Conservation (phyloP, 2,329 filamentous ascomycete genomes). For the Diaporthe citrichinensis region DNA sequence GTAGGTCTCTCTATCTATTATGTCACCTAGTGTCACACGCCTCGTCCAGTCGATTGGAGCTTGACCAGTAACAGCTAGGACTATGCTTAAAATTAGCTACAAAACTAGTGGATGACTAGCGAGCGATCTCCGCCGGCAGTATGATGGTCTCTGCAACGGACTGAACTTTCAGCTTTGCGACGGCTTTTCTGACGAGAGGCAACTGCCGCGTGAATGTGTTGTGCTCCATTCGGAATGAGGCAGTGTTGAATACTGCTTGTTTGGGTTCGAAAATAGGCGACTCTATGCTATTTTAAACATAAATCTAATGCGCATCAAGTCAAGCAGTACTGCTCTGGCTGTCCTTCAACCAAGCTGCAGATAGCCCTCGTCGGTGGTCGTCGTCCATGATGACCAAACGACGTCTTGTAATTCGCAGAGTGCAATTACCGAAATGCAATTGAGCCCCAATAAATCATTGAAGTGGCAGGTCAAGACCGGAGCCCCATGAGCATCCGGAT, state of each 20-base stretch:
- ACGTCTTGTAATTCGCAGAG: neutral
- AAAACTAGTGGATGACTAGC: neutral
- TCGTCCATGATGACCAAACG: neutral
- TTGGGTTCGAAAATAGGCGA: neutral
- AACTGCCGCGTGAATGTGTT: neutral
- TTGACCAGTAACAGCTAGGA: neutral
- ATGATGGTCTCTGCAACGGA: neutral
- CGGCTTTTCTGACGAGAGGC: no score
- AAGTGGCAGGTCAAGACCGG: conserved; percentile 1
- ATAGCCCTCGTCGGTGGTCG: neutral
- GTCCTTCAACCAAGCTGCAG: neutral
- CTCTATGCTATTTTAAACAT: neutral
- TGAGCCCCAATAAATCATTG: neutral
- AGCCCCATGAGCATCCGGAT: neutral
- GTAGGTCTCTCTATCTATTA: neutral
- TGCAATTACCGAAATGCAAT: neutral
- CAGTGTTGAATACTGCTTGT: neutral
- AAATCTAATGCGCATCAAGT: neutral
- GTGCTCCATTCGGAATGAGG: neutral
- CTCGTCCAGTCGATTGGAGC: neutral
- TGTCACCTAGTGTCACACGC: neutral
- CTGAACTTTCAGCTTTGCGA: neutral
- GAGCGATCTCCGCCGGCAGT: neutral
- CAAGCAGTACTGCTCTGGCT: neutral
- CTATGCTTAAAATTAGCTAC: neutral